Evolutionary conservation across 2,329 filamentous ascomycete genomes (phyloP).

Genomic region (Tolypocladium cylindrosporum): DNA sequence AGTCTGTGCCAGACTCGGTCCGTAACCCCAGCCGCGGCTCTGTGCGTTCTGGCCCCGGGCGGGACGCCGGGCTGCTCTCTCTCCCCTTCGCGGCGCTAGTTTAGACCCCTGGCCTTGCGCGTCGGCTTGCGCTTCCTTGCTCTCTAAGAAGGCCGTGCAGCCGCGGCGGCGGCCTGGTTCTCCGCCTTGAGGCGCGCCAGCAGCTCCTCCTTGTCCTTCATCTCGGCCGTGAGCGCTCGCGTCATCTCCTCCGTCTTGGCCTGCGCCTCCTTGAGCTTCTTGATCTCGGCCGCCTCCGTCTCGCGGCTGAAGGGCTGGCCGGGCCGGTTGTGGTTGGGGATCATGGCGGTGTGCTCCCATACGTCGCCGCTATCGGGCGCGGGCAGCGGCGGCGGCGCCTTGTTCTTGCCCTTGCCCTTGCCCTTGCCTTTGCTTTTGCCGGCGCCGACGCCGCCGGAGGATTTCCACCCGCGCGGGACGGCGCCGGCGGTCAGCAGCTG

Average conservation of each 20-base stretch:
- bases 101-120: neutral
- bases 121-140: constrained; percentile 5
- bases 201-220: constrained; percentile 54
- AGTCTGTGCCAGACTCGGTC: neutral
- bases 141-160: constrained; percentile 19
- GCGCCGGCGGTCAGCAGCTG: constrained; percentile 72
- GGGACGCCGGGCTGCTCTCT: neutral
- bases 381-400: constrained; percentile 27
- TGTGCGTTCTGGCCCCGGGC: neutral
- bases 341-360: constrained; percentile 61
- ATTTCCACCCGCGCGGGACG: constrained; percentile 35
- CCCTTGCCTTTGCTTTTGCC: constrained; percentile 16
- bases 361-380: constrained; percentile 36
- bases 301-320: constrained; percentile 65
- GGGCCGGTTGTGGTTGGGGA: constrained; percentile 57
- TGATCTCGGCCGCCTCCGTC: constrained; percentile 55
- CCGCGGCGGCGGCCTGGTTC: constrained; percentile 38
- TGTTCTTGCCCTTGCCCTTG: constrained; percentile 39
- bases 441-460: constrained; percentile 29
- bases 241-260: constrained; percentile 52
- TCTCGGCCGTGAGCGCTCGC: constrained; percentile 46
- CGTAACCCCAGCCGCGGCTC: neutral
- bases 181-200: constrained; percentile 51
- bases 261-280: constrained; percentile 52
- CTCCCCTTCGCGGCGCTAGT: neutral